Evolutionary conservation across 2,329 filamentous ascomycete genomes (phyloP), one percentile per base, ranked within the genome.

Genomic region (Dothistroma septosporum): DNA sequence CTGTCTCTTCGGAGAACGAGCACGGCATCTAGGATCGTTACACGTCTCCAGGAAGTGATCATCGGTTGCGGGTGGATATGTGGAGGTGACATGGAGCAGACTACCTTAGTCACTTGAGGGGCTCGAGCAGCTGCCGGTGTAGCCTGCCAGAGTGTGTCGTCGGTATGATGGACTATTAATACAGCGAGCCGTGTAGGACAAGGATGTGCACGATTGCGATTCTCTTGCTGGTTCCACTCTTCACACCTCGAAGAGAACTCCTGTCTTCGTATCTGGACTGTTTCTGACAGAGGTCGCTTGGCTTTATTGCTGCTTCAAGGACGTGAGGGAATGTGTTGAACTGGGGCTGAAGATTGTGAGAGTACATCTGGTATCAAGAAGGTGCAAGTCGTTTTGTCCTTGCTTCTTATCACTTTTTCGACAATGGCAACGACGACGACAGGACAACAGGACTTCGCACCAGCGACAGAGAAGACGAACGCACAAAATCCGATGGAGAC

Each of bases 371-470:
- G 41, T 5, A 16, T 44, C 16, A 44, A 44, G 41, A 44, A n/a
- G 16, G 16, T 44, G 41, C 41, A 44, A n/a, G 14, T 44, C 41
- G 41, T 19, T 1, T n/a, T n/a, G 41, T 19, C 41, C 14, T 44
- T 44, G 16, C 16, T n/a, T 44, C 41, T 21, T 22, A 3, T 44
- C 14, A n/a, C 16, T 19, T 44, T n/a, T n/a, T 5, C 41, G 41
- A 44, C 10, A 44, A 44, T 44, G 41, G 41, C 41, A 5, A 44
- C n/a, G 24, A 28, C 31, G 4, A 41, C 33, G 7, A 46, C 48
- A n/a, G 33, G 56, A 41, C 22, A 37, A 44, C 48, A 52, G 35
- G 56, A 58, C 35, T 58, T 58, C 48, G 56, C 56, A 16, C 11
- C 48, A 14, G 19, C 31, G 41, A 50, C 33, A 21, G 49, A 37